phyloP scores from a whole-genome alignment of 225 moss, liverwort and hornwort species.

The Antitrichia curtipendula region DNA sequence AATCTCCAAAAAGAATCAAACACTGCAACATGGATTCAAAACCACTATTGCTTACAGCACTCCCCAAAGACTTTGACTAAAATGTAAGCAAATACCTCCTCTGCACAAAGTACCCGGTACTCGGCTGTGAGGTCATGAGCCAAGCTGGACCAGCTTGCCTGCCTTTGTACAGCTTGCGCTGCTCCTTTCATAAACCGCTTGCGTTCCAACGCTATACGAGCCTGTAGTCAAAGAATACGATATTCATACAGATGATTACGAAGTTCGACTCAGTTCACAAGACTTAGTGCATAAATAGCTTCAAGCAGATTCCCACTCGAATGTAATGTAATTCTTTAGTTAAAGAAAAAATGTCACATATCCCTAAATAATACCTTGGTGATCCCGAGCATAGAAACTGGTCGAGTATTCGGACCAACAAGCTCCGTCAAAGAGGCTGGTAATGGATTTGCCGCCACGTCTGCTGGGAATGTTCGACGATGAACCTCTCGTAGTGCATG shows the following conservation, averaged over 20 bases:
- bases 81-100: conserved; percentile 52
- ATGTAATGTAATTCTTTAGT: neutral
- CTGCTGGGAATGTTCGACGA: conserved; percentile 74
- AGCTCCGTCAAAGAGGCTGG: conserved; percentile 81
- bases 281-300: neutral
- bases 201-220: conserved; percentile 83
- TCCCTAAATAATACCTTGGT: conserved; percentile 52
- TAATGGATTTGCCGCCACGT: conserved; percentile 71
- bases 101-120: conserved; percentile 76
- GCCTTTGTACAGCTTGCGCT: conserved; percentile 65
- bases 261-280: neutral
- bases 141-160: conserved; percentile 83
- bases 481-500: conserved; percentile 92
- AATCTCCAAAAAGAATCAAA: neutral
- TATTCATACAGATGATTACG: neutral
- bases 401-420: conserved; percentile 73
- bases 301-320: neutral
- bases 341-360: neutral
- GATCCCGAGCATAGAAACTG: conserved; percentile 68
- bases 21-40: neutral
- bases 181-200: conserved; percentile 77
- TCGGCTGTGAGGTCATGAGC: conserved; percentile 87
- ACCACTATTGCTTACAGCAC: neutral
- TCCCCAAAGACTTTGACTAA: neutral
- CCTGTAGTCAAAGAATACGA: conserved; percentile 23